Conservation (phyloP, 768 basidiomycete genomes). For the Cubamyces lactineus region DNA sequence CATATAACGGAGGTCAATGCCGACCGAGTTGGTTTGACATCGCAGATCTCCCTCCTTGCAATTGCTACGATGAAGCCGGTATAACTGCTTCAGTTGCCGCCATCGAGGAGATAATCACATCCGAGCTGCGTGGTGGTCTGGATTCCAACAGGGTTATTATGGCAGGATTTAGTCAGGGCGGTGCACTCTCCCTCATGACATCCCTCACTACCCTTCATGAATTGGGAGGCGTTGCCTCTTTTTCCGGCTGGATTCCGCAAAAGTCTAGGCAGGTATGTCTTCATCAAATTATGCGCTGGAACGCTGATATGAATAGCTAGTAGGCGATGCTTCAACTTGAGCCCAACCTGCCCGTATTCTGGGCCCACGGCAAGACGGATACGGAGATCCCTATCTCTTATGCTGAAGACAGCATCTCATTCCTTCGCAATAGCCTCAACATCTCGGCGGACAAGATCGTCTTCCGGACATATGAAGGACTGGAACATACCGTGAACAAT, state of each 20-base stretch:
- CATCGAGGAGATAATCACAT: conserved; percentile 43
- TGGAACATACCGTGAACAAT: conserved; percentile 21
- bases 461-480: conserved; percentile 21
- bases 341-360: conserved; percentile 44
- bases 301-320: not conserved
- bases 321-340: conserved; percentile 40
- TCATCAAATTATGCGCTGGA: too few relatives aligned
- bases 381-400: conserved; percentile 41
- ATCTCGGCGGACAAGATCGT: conserved; percentile 25
- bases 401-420: conserved; percentile 39
- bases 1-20: conserved; percentile 32
- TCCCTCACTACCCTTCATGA: conserved; percentile 45
- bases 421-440: conserved; percentile 36
- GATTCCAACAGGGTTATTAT: conserved; percentile 44
- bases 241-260: conserved; percentile 51
- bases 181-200: conserved; percentile 43
- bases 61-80: conserved; percentile 39
- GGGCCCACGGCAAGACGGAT: conserved; percentile 47
- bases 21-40: conserved; percentile 51
- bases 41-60: conserved; percentile 39
- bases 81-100: conserved; percentile 39
- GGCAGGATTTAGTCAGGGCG: conserved; percentile 49
- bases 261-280: conserved; percentile 37
- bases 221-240: conserved; percentile 46
- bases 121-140: conserved; percentile 41